Conservation (phyloP, 192 early-diverging fungal species). For the Glomus cerebriforme region DNA sequence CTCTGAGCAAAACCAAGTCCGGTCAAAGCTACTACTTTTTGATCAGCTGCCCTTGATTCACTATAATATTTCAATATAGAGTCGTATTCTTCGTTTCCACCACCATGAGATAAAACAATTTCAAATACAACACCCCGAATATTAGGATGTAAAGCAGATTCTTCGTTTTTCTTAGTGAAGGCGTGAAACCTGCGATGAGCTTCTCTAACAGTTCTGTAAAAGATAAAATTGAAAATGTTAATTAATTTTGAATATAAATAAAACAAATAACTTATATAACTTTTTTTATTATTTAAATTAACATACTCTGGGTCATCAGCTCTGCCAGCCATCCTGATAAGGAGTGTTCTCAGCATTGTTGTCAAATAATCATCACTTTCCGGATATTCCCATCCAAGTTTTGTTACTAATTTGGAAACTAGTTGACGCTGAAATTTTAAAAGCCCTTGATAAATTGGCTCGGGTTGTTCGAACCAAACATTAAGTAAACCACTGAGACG, state of each 20-base stretch:
- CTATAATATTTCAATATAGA: slow-evolving; percentile 64
- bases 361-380: slow-evolving; percentile 73
- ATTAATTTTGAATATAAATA: neutral
- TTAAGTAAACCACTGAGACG: slow-evolving; percentile 59
- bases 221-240: neutral
- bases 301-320: slow-evolving; percentile 58
- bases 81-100: slow-evolving; percentile 61
- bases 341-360: slow-evolving; percentile 74
- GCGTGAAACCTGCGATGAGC: slow-evolving; percentile 68
- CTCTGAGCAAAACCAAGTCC: slow-evolving; percentile 60
- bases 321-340: slow-evolving; percentile 69
- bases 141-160: slow-evolving; percentile 73
- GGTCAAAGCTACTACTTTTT: slow-evolving; percentile 66
- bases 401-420: slow-evolving; percentile 71
- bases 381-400: slow-evolving; percentile 78
- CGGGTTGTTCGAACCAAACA: slow-evolving; percentile 69
- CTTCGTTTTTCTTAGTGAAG: slow-evolving; percentile 64
- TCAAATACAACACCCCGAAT: slow-evolving; percentile 71
- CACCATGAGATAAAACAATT: slow-evolving; percentile 66
- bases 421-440: slow-evolving; percentile 67
- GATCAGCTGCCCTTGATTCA: slow-evolving; percentile 64
- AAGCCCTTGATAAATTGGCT: slow-evolving; percentile 62
- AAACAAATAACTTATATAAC: neutral
- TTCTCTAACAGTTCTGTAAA: slow-evolving; percentile 57
- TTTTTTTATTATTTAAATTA: neutral